Conservation (phyloP, 768 basidiomycete species). For the Gloeophyllum trabeum region DNA sequence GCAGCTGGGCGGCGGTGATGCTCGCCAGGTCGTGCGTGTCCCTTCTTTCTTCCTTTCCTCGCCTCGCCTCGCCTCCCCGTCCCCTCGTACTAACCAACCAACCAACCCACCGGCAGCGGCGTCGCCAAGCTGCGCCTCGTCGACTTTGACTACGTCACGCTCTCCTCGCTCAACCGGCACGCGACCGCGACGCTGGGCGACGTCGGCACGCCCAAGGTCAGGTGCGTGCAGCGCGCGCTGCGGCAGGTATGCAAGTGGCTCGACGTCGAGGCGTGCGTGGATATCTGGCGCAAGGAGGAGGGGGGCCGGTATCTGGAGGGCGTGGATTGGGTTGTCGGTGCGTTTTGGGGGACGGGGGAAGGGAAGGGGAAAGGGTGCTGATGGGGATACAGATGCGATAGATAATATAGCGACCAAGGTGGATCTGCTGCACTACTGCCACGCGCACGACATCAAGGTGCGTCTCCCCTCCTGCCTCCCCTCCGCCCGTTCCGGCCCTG, state of each 20-base stretch:
- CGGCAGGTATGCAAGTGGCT: slow-evolving; percentile 77
- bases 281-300: slow-evolving; percentile 80
- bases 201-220: slow-evolving; percentile 90
- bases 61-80: too few species aligned
- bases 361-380: too few species aligned
- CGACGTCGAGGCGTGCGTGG: slow-evolving; percentile 72
- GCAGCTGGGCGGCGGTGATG: slow-evolving; percentile 95
- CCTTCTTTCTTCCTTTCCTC: neutral
- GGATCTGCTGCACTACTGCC: slow-evolving; percentile 84
- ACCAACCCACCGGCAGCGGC: slow-evolving; percentile 32
- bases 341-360: too few species aligned
- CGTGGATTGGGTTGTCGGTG: slow-evolving; percentile 91
- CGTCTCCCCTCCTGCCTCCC: too few species aligned
- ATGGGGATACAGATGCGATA: slow-evolving; percentile 85
- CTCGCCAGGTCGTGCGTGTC: slow-evolving; percentile 72
- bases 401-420: slow-evolving; percentile 98
- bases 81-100: slow-evolving; percentile 1
- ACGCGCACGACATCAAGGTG: slow-evolving; percentile 70
- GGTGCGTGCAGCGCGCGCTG: slow-evolving; percentile 56
- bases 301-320: slow-evolving; percentile 66
- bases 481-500: neutral
- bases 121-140: slow-evolving; percentile 69
- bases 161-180: slow-evolving; percentile 92
- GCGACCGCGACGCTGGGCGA: slow-evolving; percentile 83
- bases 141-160: slow-evolving; percentile 93